Percentiles rank a stretch among this genome's conserved stretches.
Conservation (phyloP, 164 flowering plant species). For the Dillenia suffruticosa region DNA sequence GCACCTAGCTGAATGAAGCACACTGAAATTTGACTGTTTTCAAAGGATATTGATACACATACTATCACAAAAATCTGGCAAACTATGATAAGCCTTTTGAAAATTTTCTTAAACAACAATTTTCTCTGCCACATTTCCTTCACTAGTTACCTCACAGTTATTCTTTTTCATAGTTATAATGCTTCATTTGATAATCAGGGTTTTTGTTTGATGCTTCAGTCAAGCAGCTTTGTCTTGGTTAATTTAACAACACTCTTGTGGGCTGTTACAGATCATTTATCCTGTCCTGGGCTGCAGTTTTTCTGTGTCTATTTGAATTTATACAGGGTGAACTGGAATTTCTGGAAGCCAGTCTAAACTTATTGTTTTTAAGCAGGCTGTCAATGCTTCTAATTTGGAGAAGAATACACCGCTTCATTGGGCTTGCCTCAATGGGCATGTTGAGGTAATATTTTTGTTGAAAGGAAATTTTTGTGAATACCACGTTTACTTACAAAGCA, state of each 20-base stretch:
- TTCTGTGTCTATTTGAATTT: background rate
- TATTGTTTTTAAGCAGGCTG: conserved; percentile 43
- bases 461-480: background rate
- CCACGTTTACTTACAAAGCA: background rate
- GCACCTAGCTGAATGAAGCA: too few relatives aligned
- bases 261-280: too few relatives aligned
- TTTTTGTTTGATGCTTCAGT: background rate
- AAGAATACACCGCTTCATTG: conserved; percentile 92
- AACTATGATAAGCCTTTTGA: too few relatives aligned
- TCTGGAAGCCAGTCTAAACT: background rate
- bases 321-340: background rate
- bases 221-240: background rate
- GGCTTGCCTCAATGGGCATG: conserved; percentile 92
- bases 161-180: too few relatives aligned
- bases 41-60: too few relatives aligned
- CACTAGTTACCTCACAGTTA: too few relatives aligned
- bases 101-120: too few relatives aligned
- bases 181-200: too few relatives aligned
- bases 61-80: too few relatives aligned
- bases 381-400: conserved; percentile 67
- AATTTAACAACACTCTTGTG: too few relatives aligned
- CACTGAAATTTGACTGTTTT: too few relatives aligned
- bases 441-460: conserved; percentile 43
- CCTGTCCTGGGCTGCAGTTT: background rate
- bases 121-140: too few relatives aligned